These are phyloP conservation scores for Penicillium malachiteum DNA, from an alignment of 495 filamentous ascomycete genomes.

Conservation along the genomic window DNA sequence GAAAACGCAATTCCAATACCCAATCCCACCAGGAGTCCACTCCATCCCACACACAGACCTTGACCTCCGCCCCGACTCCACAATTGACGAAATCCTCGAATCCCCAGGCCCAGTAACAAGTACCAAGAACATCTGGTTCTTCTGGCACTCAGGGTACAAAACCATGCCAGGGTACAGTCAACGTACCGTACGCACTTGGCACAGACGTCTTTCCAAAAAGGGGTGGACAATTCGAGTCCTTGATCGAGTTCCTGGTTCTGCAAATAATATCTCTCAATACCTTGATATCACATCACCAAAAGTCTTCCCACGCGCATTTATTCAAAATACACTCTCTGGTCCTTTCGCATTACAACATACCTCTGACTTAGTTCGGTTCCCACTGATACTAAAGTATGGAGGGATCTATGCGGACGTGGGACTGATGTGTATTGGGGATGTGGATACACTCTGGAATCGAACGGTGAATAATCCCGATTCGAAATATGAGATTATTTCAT, in stretches of 20 bases:
- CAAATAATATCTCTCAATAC: constrained; percentile 47
- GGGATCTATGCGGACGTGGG: constrained; percentile 58
- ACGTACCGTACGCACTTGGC: constrained; percentile 56
- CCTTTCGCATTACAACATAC: constrained; percentile 50
- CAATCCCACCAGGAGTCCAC: constrained; percentile 14
- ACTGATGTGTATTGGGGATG: constrained; percentile 54
- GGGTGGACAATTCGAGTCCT: constrained; percentile 56
- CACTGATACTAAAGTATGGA: constrained; percentile 53
- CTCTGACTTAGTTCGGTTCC: constrained; percentile 56
- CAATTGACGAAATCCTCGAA: constrained; percentile 43
- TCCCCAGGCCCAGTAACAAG: constrained; percentile 34
- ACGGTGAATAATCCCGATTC: constrained; percentile 46
- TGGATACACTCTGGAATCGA: constrained; percentile 49
- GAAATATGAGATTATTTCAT: constrained; percentile 19
- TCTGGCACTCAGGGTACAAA: constrained; percentile 51
- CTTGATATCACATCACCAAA: constrained; percentile 42
- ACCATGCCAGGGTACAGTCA: constrained; percentile 51
- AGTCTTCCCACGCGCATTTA: constrained; percentile 49
- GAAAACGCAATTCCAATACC: not conserved
- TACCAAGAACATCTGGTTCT: constrained; percentile 57
- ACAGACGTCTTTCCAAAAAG: constrained; percentile 47
- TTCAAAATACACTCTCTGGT: constrained; percentile 45
- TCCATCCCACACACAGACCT: constrained; percentile 10
- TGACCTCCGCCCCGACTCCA: constrained; percentile 46
- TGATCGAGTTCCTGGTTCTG: constrained; percentile 41